Evolutionary conservation across 1,139 yeast genomes (phyloP).

Genomic region (Scheffersomyces cryptocercus): DNA sequence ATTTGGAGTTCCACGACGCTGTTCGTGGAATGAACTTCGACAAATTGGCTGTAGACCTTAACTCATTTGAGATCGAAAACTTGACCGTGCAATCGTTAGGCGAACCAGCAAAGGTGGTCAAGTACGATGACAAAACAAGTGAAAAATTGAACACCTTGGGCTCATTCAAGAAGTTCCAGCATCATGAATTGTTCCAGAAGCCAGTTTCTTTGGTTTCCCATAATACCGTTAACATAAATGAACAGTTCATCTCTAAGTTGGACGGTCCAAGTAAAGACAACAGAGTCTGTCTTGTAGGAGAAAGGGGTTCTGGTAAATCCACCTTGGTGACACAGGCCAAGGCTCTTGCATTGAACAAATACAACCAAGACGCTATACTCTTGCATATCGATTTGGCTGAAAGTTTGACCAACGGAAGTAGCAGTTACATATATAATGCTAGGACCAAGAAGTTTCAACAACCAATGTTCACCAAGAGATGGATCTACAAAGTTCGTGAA

Average conservation of each 20-base stretch:
- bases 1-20: slow-evolving; percentile 41
- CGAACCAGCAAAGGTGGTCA: slow-evolving; percentile 21
- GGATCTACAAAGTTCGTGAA: slow-evolving; percentile 56
- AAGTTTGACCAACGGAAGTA: slow-evolving; percentile 66
- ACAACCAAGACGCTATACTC: slow-evolving; percentile 50
- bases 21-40: slow-evolving; percentile 38
- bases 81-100: slow-evolving; percentile 13
- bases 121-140: slow-evolving; percentile 22
- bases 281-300: slow-evolving; percentile 65
- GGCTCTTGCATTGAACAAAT: slow-evolving; percentile 51
- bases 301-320: slow-evolving; percentile 79
- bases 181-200: slow-evolving; percentile 57
- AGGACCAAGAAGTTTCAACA: slow-evolving; percentile 60
- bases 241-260: slow-evolving; percentile 28
- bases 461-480: slow-evolving; percentile 72
- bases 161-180: slow-evolving; percentile 63
- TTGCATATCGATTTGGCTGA: slow-evolving; percentile 69
- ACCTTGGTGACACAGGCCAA: slow-evolving; percentile 72
- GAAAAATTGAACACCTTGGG: slow-evolving; percentile 43
- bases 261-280: slow-evolving; percentile 37
- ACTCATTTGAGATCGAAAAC: slow-evolving; percentile 16
- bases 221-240: slow-evolving; percentile 28
- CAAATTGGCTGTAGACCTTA: slow-evolving; percentile 27
- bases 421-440: slow-evolving; percentile 62
- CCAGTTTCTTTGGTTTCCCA: slow-evolving; percentile 57